Percentiles rank a stretch among this genome's conserved stretches.
Evolutionary conservation across 805 yeast genomes (phyloP).

Genomic region (Suhomyces tanzawaensis): DNA sequence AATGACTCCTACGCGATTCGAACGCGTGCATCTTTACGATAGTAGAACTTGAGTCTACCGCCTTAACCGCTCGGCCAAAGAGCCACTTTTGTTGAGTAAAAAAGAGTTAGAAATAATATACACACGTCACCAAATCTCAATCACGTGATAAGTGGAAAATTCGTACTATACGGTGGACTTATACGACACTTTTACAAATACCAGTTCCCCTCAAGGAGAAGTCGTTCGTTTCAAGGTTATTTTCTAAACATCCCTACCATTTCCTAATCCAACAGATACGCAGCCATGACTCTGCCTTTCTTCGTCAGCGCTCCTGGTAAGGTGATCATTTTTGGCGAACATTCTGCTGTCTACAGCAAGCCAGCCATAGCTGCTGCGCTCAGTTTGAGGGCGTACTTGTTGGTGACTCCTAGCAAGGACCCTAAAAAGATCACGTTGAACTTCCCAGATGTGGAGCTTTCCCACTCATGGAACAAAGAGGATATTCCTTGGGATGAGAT

Average conservation of each 20-base stretch:
- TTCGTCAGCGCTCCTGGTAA: conserved; percentile 94
- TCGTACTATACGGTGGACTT: no score
- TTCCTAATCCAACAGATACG: no score
- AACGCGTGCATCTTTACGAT: conserved; percentile 1
- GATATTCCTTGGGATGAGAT: conserved; percentile 61
- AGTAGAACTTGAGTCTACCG: conserved; percentile 1
- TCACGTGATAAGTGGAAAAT: no score
- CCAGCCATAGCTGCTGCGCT: conserved; percentile 97
- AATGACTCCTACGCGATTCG: conserved; percentile 1
- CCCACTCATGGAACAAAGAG: conserved; percentile 57
- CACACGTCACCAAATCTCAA: no score
- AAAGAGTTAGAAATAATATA: not conserved
- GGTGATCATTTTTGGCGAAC: conserved; percentile 94
- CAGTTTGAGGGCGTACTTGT: conserved; percentile 76
- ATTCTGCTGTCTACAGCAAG: conserved; percentile 88
- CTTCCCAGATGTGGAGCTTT: conserved; percentile 79
- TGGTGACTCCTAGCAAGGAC: conserved; percentile 51
- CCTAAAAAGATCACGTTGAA: conserved; percentile 53
- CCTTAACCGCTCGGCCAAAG: conserved; percentile 1
- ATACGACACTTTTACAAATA: no score
- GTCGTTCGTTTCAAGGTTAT: not conserved
- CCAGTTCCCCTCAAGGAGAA: no score
- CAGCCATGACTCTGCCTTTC: conserved; percentile 50
- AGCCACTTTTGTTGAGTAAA: not conserved
- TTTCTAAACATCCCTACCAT: no score